Evolutionary conservation across 2,329 filamentous ascomycete genomes (phyloP), one percentile per base, ranked within the genome.

Genomic region (Ophiostoma triangulosporum): DNA sequence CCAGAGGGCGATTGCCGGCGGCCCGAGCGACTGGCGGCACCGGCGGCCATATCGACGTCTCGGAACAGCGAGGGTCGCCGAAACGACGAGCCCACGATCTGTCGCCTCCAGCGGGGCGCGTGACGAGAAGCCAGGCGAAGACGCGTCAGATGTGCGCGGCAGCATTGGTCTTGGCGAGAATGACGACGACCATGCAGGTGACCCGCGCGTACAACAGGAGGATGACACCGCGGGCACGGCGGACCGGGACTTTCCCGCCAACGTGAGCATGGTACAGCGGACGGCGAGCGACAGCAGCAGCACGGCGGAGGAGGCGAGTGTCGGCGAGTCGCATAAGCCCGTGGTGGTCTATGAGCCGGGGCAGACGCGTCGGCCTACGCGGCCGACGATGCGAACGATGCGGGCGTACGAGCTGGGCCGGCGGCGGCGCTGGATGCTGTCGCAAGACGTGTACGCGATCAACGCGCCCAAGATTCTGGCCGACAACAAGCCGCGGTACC

Each of bases 401-500:
- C 14, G 24, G 14, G 43, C 43, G 12, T 46, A 46, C 43, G 26
- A 17, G 43, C 26, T 46, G 14, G 43, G 24, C 15, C 43, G 43
- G 14, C 43, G 43, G 5, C 43, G 43, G 3, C 43, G 43, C 24
- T 17, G 15, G 15, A 46, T 46, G 43, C 26, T 46, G 14, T n/a
- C 43, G 7, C 7, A 6, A 14, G 8, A 33, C 17, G n/a, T n/a
- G 17, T 15, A 6, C 2, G 14, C 3, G 0, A 12, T 31, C n/a
- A 40, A 43, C 36, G 35, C 59, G 6, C 59, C n/a, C 22, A 43
- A 43, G 60, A 22, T 48, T 8, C 11, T 48, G 2, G 27, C 29
- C n/a, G 27, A 51, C 57, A 58, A 43, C 32, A 53, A 63, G 6
- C 22, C 27, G 48, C 11, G 46, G 8, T 48, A 32, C 29, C 12